Evolutionary conservation across 1,284 basidiomycete species (phyloP), one percentile per base, ranked within the genome.

Genomic region (Cutaneotrichosporon sp.): DNA sequence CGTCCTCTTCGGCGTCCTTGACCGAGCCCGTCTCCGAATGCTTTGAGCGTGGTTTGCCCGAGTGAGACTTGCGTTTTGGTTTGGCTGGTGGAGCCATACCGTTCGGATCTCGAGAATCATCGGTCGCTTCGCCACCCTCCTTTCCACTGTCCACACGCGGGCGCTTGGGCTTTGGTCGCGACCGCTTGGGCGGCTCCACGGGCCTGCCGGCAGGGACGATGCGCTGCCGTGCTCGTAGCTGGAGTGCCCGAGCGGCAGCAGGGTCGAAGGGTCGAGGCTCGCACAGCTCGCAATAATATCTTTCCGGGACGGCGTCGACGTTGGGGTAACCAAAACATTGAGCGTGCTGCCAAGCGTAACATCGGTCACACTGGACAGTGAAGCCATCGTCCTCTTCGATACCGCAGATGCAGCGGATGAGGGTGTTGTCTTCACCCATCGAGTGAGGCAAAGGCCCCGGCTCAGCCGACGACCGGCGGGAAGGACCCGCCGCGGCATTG

Each of bases 321-420:
- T 82, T 77, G 18, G 78, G 75, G 64, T 90, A 86, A 33, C 81
- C 83, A 64, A 93, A 90, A 73, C 92, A 96, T 5, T 85, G 84
- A 8, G 83, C 87, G 74, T 97, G 92, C 66, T 88, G 89, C 91
- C 92, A 96, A 17, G 88, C 82, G 21, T 82, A 81, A 72, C 93
- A 97, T 49, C 80, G 76, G 71, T 96, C 93, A 74, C 92, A 97
- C 22, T 88, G 89, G 54, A 96, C 90, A 15, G 86, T 88, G 76
- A 90, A 92, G 15, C 91, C 91, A 69, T 93, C 90, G 75, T 93
- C 92, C 64, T 85, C 81, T 9, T 62, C 64, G 37, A 74, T 65
- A 4, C 66, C 67, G 51, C 75, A 77, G 51, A 77, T 76, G 54
- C 75, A 77, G 23, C 75, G 67, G 47, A 76, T 76, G 12, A 67